These are phyloP conservation scores for Penicillium verrucosum DNA, from an alignment of 2,329 filamentous ascomycete species.

Conservation along the genomic window DNA sequence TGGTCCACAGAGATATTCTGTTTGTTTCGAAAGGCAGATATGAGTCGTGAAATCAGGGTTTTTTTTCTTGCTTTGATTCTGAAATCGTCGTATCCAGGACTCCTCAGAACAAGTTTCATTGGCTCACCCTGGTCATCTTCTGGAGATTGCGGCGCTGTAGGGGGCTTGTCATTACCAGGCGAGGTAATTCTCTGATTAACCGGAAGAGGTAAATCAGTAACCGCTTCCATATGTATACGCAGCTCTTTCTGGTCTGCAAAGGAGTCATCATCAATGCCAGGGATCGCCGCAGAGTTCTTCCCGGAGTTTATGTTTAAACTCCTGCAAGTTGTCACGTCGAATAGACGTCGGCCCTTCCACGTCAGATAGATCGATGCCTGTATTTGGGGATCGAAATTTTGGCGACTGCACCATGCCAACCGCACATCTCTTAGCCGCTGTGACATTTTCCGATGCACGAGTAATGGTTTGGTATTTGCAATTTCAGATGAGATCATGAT, in stretches of 20 bases:
- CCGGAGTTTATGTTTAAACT: slow-evolving; percentile 61
- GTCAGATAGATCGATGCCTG: slow-evolving; percentile 67
- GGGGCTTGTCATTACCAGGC: neutral
- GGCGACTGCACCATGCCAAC: slow-evolving; percentile 65
- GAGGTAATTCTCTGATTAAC: slow-evolving; percentile 20
- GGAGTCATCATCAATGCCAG: slow-evolving; percentile 44
- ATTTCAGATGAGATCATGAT: slow-evolving; percentile 69
- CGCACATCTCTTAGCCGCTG: slow-evolving; percentile 67
- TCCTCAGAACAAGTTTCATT: slow-evolving; percentile 52
- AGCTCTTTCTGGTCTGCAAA: slow-evolving; percentile 47
- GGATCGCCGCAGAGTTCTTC: slow-evolving; percentile 30
- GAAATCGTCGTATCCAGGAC: slow-evolving; percentile 50
- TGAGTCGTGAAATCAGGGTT: slow-evolving; percentile 61
- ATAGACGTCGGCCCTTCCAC: slow-evolving; percentile 71
- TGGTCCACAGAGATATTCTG: slow-evolving; percentile 52
- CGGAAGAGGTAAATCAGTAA: slow-evolving; percentile 63
- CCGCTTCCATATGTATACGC: slow-evolving; percentile 71
- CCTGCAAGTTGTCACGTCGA: slow-evolving; percentile 69
- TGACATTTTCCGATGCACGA: slow-evolving; percentile 64
- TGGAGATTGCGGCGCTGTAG: neutral
- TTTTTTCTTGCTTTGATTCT: slow-evolving; percentile 44
- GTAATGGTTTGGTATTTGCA: slow-evolving; percentile 55
- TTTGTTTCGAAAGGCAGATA: slow-evolving; percentile 59
- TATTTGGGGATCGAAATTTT: slow-evolving; percentile 52
- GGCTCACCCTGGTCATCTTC: slow-evolving; percentile 27